These are phyloP conservation scores for Leccinum holopus DNA, from an alignment of 1,284 basidiomycete genomes.

Conservation along the genomic window DNA sequence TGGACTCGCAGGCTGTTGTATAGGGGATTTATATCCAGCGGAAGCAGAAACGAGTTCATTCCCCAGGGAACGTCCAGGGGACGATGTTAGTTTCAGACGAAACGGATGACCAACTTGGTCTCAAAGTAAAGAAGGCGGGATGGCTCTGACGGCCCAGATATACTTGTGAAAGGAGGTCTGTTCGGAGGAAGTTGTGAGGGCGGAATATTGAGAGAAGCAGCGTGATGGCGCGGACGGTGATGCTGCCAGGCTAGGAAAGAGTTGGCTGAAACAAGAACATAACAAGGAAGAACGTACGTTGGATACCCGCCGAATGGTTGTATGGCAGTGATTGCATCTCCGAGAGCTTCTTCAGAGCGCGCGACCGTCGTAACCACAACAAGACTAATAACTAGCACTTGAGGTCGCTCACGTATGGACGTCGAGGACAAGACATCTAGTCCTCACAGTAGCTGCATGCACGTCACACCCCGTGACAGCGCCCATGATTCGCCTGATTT, in stretches of 20 bases:
- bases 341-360: neutral
- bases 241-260: conserved; percentile 22
- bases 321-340: conserved; percentile 7
- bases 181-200: conserved; percentile 11
- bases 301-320: conserved; percentile 30
- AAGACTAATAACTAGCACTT: neutral
- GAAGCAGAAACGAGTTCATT: conserved; percentile 19
- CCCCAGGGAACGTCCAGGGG: conserved; percentile 15
- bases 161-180: conserved; percentile 25
- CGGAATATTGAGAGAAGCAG: conserved; percentile 23
- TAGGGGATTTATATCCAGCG: conserved; percentile 22
- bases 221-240: conserved; percentile 17
- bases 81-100: conserved; percentile 29
- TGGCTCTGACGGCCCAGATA: conserved; percentile 14
- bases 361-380: neutral
- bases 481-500: conserved; percentile 24
- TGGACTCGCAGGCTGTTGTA: conserved; percentile 27
- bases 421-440: neutral
- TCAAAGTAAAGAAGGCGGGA: conserved; percentile 12
- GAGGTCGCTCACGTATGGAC: neutral
- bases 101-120: conserved; percentile 29
- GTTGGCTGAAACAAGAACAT: neutral
- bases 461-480: conserved; percentile 8
- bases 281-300: neutral
- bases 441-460: neutral